phyloP scores from a whole-genome alignment of 768 basidiomycete species.

The Pleurotus sapidus region DNA sequence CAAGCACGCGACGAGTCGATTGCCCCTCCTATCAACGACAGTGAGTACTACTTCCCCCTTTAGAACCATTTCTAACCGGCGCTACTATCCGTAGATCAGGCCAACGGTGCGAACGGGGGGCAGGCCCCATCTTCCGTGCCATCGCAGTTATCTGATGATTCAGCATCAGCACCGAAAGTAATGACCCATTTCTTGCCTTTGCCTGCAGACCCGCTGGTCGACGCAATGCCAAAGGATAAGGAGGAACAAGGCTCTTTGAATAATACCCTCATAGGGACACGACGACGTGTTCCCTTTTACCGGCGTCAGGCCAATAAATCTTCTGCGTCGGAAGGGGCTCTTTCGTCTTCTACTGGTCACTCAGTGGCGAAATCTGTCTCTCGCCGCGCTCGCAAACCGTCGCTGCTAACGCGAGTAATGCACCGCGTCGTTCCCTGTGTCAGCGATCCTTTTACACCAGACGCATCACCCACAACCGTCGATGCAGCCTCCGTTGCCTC shows the following conservation, averaged over 20 bases:
- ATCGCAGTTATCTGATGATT: constrained; percentile 7
- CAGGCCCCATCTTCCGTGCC: constrained; percentile 18
- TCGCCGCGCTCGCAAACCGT: constrained; percentile 18
- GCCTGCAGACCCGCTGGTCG: constrained; percentile 14
- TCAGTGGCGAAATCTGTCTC: constrained; percentile 20
- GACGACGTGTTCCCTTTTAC: constrained; percentile 40
- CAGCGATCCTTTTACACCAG: constrained; percentile 12
- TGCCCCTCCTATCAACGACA: constrained; percentile 17
- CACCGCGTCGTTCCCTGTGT: constrained; percentile 34
- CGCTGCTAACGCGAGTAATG: constrained; percentile 31
- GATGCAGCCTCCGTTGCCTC: constrained; percentile 1
- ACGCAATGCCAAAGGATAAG: constrained; percentile 16
- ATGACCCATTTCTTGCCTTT: constrained; percentile 10
- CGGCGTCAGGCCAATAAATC: constrained; percentile 38
- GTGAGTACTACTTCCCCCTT: constrained; percentile 15
- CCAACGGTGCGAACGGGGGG: constrained; percentile 15
- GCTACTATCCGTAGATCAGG: constrained; percentile 18
- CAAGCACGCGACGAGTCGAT: not conserved
- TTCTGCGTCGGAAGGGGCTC: constrained; percentile 28
- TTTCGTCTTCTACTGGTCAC: constrained; percentile 27
- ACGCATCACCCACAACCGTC: not conserved
- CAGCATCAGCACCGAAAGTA: not conserved
- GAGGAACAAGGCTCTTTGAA: constrained; percentile 40
- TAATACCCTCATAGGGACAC: constrained; percentile 33
- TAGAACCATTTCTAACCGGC: constrained; percentile 4